A percentile compares a stretch with the other conserved stretches of the same genome.
Conservation (phyloP, 2,329 filamentous ascomycete species). For the Stenocarpella maydis region DNA sequence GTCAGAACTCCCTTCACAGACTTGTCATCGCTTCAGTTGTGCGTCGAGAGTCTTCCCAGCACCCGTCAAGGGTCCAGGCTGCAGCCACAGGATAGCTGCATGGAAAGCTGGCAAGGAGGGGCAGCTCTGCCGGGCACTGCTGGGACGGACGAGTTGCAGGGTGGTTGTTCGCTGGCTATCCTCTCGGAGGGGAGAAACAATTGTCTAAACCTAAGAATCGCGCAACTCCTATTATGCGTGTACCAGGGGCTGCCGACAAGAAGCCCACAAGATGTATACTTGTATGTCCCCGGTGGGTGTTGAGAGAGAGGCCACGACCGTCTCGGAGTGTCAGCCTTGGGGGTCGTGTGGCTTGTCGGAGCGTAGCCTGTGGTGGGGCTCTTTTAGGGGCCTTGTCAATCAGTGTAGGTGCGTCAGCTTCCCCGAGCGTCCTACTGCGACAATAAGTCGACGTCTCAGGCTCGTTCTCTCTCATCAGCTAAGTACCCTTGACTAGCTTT, state of each 20-base stretch:
- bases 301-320: slow-evolving; percentile 28
- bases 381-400: slow-evolving; percentile 18
- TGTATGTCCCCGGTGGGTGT: slow-evolving; percentile 16
- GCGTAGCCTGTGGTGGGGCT: slow-evolving; percentile 20
- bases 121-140: slow-evolving; percentile 17
- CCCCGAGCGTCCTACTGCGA: neutral
- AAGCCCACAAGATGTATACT: neutral
- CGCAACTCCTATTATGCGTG: neutral
- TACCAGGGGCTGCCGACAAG: slow-evolving; percentile 4
- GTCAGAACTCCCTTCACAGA: slow-evolving; percentile 18
- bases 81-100: slow-evolving; percentile 38
- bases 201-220: neutral
- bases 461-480: neutral
- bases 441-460: neutral
- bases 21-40: slow-evolving; percentile 36
- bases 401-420: slow-evolving; percentile 20
- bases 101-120: slow-evolving; percentile 38
- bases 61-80: slow-evolving; percentile 47
- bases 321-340: slow-evolving; percentile 34
- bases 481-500: neutral
- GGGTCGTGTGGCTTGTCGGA: slow-evolving; percentile 31
- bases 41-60: slow-evolving; percentile 39
- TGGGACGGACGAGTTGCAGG: neutral
- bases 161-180: neutral
- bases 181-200: neutral